Evolutionary conservation across 2,329 filamentous ascomycete species (phyloP).

Genomic region (Esteya vermicola): DNA sequence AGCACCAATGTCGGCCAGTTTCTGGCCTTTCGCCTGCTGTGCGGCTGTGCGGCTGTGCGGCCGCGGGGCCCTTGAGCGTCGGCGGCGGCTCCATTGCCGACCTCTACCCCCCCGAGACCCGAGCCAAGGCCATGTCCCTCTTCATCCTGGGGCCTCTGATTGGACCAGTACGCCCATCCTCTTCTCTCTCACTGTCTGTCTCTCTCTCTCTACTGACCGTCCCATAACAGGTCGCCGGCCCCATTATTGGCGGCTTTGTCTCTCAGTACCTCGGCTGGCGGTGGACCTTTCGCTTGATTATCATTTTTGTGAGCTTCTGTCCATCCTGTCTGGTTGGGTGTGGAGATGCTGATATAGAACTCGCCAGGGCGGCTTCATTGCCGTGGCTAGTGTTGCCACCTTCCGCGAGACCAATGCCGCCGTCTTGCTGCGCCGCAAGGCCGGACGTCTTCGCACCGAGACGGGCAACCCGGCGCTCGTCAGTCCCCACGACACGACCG

Average conservation of each 20-base stretch:
- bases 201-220: too few species aligned
- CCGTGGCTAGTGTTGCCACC: neutral
- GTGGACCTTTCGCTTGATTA: constrained; percentile 5
- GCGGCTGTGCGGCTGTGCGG: constrained; percentile 1
- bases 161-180: constrained; percentile 19
- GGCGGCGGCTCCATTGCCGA: constrained; percentile 55
- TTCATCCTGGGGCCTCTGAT: constrained; percentile 23
- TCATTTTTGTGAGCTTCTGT: constrained; percentile 2
- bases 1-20: constrained; percentile 2
- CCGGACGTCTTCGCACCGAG: constrained; percentile 19
- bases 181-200: too few species aligned
- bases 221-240: constrained; percentile 7
- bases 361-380: neutral
- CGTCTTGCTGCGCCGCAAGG: constrained; percentile 20
- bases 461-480: constrained; percentile 19
- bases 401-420: constrained; percentile 5
- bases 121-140: constrained; percentile 40
- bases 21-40: constrained; percentile 5
- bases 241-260: constrained; percentile 12
- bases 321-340: neutral
- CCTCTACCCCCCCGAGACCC: constrained; percentile 39
- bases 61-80: constrained; percentile 37
- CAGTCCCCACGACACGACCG: constrained; percentile 11
- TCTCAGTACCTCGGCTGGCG: constrained; percentile 4
- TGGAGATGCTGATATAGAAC: too few species aligned